phyloP scores from a whole-genome alignment of 768 basidiomycete genomes.

The Agaricus blazei region DNA sequence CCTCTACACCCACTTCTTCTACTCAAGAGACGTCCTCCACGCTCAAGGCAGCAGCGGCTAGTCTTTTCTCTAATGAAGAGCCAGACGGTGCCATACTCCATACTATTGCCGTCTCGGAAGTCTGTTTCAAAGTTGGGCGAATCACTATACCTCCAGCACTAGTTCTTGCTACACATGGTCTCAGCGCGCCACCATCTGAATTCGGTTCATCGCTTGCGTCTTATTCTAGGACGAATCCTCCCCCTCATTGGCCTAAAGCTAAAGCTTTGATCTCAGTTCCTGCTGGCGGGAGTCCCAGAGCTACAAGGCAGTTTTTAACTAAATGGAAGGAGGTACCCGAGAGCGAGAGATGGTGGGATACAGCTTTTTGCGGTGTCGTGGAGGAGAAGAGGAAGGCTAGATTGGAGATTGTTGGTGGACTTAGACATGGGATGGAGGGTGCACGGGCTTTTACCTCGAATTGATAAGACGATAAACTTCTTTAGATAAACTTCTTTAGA shows the following conservation, averaged over 20 bases:
- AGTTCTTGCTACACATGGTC: conserved; percentile 56
- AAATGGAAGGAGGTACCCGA: conserved; percentile 60
- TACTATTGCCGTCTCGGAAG: conserved; percentile 56
- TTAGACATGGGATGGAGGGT: conserved; percentile 32
- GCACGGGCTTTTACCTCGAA: conserved; percentile 17
- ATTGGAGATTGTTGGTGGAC: conserved; percentile 25
- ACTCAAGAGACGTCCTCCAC: conserved; percentile 13
- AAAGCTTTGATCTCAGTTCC: conserved; percentile 30
- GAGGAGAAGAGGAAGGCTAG: conserved; percentile 35
- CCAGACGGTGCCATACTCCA: conserved; percentile 55
- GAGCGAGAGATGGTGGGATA: conserved; percentile 66
- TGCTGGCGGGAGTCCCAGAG: conserved; percentile 29
- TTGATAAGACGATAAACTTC: background rate
- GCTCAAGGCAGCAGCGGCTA: conserved; percentile 22
- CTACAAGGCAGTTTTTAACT: conserved; percentile 41
- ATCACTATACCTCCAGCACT: conserved; percentile 71
- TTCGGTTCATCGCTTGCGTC: conserved; percentile 2
- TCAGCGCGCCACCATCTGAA: conserved; percentile 28
- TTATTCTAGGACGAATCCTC: conserved; percentile 38
- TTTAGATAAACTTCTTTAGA: no score
- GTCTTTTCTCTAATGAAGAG: conserved; percentile 20
- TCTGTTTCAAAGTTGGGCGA: conserved; percentile 67
- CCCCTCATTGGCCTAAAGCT: conserved; percentile 43
- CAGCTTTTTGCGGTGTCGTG: conserved; percentile 43
- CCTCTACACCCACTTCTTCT: conserved; percentile 6